Percentiles rank a stretch among this genome's conserved stretches.
phyloP scores from a whole-genome alignment of 345 rosid species.

The Lepidium sativum region DNA sequence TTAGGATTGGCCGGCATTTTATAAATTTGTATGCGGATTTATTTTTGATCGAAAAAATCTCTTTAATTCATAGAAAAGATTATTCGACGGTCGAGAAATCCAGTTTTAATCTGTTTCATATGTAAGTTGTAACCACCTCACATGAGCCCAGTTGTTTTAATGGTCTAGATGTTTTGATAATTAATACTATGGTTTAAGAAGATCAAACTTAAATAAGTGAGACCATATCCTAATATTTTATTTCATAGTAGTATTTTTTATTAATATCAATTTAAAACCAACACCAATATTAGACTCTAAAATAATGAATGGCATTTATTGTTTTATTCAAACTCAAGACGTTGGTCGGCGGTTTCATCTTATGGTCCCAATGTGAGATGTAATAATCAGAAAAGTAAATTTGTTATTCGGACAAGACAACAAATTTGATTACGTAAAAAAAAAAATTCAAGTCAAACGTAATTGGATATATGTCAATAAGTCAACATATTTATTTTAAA shows the following conservation, averaged over 20 bases:
- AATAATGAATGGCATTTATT: neutral
- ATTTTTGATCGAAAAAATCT: no score
- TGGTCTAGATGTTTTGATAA: no score
- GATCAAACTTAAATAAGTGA: neutral
- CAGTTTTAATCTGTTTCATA: no score
- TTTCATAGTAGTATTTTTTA: neutral
- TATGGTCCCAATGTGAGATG: constrained; percentile 4
- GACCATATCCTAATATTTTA: neutral
- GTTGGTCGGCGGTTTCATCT: neutral
- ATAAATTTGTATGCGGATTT: no score
- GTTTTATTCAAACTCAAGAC: neutral
- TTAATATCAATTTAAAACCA: no score
- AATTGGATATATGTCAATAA: neutral
- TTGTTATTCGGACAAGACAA: neutral
- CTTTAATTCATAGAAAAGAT: no score
- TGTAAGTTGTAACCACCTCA: neutral
- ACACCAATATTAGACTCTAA: neutral
- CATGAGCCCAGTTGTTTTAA: neutral
- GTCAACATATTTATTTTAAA: neutral
- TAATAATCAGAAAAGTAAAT: neutral
- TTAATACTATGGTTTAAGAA: neutral
- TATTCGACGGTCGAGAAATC: no score
- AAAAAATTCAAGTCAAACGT: neutral
- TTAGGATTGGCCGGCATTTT: neutral
- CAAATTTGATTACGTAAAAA: neutral